phyloP scores from a whole-genome alignment of 805 yeast species.

The Ogataea zsoltii region DNA sequence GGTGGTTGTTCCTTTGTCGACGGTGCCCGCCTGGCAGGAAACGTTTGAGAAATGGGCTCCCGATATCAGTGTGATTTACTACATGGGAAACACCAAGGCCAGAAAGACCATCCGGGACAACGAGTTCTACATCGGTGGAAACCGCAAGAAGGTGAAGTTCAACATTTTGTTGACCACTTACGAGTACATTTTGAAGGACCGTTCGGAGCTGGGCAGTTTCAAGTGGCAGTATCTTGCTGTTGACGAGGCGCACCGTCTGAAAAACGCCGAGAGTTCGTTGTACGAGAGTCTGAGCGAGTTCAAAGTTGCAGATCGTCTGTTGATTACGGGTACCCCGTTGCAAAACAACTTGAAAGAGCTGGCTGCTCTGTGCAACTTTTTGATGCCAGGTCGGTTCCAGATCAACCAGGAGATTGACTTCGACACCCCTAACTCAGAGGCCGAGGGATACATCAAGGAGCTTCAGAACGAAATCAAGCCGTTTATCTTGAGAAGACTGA shows the following conservation, averaged over 20 bases:
- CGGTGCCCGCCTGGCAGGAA: slow-evolving; percentile 99
- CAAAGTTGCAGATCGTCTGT: slow-evolving; percentile 77
- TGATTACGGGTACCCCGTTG: slow-evolving; percentile 97
- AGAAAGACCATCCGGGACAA: slow-evolving; percentile 78
- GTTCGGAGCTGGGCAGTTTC: slow-evolving; percentile 73
- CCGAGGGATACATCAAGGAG: slow-evolving; percentile 84
- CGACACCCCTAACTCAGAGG: slow-evolving; percentile 82
- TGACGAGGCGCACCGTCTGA: slow-evolving; percentile 96
- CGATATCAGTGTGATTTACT: slow-evolving; percentile 87
- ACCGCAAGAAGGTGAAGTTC: slow-evolving; percentile 74
- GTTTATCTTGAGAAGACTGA: slow-evolving; percentile 86
- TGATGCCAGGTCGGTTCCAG: slow-evolving; percentile 91
- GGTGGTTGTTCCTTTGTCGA: slow-evolving; percentile 93
- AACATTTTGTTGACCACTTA: slow-evolving; percentile 92
- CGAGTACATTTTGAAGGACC: slow-evolving; percentile 92
- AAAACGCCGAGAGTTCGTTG: slow-evolving; percentile 89
- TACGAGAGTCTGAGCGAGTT: slow-evolving; percentile 86
- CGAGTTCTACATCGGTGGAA: slow-evolving; percentile 71
- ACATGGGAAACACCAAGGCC: slow-evolving; percentile 88
- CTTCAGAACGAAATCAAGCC: slow-evolving; percentile 87
- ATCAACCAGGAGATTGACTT: slow-evolving; percentile 96
- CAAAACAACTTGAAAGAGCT: slow-evolving; percentile 94
- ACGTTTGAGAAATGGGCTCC: slow-evolving; percentile 98
- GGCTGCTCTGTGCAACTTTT: slow-evolving; percentile 90
- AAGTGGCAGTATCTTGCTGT: slow-evolving; percentile 97